Base-by-base conservation (phyloP, 1,139 yeast species). In the Saccharomycopsis crataegensis region DNA sequence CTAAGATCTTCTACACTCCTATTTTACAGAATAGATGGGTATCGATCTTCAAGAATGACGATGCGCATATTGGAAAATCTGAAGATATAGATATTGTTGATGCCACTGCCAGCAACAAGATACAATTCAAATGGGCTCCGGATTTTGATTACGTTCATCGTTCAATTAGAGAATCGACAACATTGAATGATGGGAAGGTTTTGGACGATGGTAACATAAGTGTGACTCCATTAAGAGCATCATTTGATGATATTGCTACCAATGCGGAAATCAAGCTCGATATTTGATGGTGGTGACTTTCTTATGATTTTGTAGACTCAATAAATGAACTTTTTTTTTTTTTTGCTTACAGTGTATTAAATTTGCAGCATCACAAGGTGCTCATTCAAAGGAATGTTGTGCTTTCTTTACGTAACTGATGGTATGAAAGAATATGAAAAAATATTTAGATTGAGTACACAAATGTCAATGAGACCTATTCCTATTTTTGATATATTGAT, bases 171-270 rank as follows among this genome's bases (percentile, higher is more conserved):
- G 70, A 66, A 14, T 80, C 83, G 56, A 68, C 71, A 8, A 75
- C 69, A 1, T 70, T 57, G 70, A 79, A 76, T 48, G 86, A 82
- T 62, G 79, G 80, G 57, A 70, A 82, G 58, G 82, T 79, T 42
- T 66, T 81, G 45, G 74, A 75, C 45, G 74, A 74, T 52, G 81
- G 81, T 14, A 67, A 64, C 41, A 69, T 70, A 49, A 82, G 94
- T 62, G 93, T 93, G 11, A 88, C 97, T 5, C 96, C 96, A 0
- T 69, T 93, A 59, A 78, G 79, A 61, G 96, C 97, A 0, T 76
- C 82, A 1, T 91, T 86, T 68, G 75, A 76, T 58, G 77, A 76
- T 41, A 32, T 81, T 8, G 81, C 82, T 4, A 68, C 78, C 44
- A 65, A 68, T 40, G 95, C 95, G 9, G 84, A 83, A 62, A 72